A percentile compares a stretch with the other conserved stretches of the same genome.
These are phyloP conservation scores for Candida awuae DNA, from an alignment of 805 yeast genomes.

Conservation along the genomic window DNA sequence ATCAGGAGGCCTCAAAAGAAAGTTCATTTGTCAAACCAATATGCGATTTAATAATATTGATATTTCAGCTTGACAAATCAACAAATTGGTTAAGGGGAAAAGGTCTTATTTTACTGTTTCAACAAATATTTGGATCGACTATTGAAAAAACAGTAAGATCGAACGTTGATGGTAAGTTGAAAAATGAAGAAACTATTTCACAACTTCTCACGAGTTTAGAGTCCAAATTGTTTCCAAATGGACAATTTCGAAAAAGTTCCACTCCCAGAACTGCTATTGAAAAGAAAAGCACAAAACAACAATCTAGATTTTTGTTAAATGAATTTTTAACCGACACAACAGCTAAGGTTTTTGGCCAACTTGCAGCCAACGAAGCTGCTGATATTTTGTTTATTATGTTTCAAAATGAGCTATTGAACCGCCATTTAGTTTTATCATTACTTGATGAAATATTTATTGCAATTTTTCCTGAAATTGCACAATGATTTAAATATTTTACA, in stretches of 20 bases:
- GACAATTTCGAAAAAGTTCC: conserved; percentile 39
- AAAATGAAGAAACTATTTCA: conserved; percentile 40
- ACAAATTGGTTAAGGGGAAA: conserved; percentile 79
- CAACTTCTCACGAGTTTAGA: conserved; percentile 29
- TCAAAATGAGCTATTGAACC: conserved; percentile 66
- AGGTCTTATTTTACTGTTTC: conserved; percentile 72
- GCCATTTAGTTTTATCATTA: conserved; percentile 51
- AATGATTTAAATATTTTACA: not conserved
- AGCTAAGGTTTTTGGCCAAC: conserved; percentile 64
- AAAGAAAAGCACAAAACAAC: conserved; percentile 44
- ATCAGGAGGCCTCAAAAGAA: not conserved
- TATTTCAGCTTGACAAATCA: conserved; percentile 54
- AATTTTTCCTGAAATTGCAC: conserved; percentile 31
- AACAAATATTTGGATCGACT: conserved; percentile 81
- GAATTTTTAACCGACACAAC: conserved; percentile 55
- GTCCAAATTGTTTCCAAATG: conserved; percentile 43
- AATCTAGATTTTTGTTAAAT: conserved; percentile 48
- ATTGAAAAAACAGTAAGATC: conserved; percentile 57
- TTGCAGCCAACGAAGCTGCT: conserved; percentile 58
- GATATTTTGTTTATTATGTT: conserved; percentile 51
- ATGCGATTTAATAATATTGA: conserved; percentile 61
- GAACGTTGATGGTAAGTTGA: conserved; percentile 30
- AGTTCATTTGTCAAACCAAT: conserved; percentile 68
- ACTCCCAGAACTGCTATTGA: conserved; percentile 41
- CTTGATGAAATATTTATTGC: conserved; percentile 50